A percentile compares a stretch with the other conserved stretches of the same genome.
phyloP scores from a whole-genome alignment of 2,329 filamentous ascomycete genomes.

The Xylaria sp. region DNA sequence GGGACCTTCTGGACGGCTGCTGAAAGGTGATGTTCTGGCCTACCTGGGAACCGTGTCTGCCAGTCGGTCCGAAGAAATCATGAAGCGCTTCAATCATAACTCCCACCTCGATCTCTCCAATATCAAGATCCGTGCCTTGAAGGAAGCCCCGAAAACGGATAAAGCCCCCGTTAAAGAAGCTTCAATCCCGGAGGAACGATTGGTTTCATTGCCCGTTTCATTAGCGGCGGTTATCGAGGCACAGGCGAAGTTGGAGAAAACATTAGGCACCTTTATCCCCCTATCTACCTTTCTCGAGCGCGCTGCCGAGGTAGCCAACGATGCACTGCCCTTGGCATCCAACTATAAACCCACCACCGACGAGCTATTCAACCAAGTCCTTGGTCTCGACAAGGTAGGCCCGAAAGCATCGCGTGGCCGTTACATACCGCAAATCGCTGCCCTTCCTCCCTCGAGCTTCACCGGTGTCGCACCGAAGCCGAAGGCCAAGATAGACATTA shows the following conservation, averaged over 20 bases:
- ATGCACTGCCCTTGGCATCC: slow-evolving; percentile 78
- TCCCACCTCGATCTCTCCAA: slow-evolving; percentile 92
- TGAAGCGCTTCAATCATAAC: slow-evolving; percentile 77
- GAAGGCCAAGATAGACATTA: slow-evolving; percentile 75
- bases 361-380: slow-evolving; percentile 89
- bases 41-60: slow-evolving; percentile 83
- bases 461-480: slow-evolving; percentile 50
- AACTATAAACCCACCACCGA: slow-evolving; percentile 74
- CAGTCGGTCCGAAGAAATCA: slow-evolving; percentile 76
- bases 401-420: slow-evolving; percentile 68
- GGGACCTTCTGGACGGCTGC: slow-evolving; percentile 85
- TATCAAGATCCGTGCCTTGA: slow-evolving; percentile 78
- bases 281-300: slow-evolving; percentile 88
- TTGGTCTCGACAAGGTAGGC: slow-evolving; percentile 71
- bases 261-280: slow-evolving; percentile 82
- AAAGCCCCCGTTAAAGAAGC: slow-evolving; percentile 55
- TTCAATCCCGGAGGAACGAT: slow-evolving; percentile 59
- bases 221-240: slow-evolving; percentile 81
- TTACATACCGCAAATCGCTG: slow-evolving; percentile 78
- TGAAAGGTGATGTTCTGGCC: slow-evolving; percentile 95
- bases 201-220: slow-evolving; percentile 80
- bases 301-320: slow-evolving; percentile 88
- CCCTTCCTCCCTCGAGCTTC: slow-evolving; percentile 61
- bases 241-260: slow-evolving; percentile 81
- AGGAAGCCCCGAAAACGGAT: slow-evolving; percentile 55